A percentile compares a stretch with the other conserved stretches of the same genome.
These are phyloP conservation scores for Arctium minus DNA, from an alignment of 129 eudicot genomes.

Conservation along the genomic window DNA sequence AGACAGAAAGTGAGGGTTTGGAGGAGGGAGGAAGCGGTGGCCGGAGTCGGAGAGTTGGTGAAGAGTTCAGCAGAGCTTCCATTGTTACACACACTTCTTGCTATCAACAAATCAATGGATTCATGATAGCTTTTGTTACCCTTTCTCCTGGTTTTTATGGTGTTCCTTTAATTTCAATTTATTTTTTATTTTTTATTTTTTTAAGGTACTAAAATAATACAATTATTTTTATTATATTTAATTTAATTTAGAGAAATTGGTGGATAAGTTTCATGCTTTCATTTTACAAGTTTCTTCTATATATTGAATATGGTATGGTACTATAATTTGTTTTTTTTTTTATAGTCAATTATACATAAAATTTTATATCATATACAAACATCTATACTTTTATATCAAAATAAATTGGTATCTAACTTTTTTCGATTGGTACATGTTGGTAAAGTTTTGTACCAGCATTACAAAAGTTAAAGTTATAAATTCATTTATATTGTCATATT, in stretches of 20 bases:
- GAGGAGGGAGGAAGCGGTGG: conserved; percentile 32
- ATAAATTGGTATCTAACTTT: no score
- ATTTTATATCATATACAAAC: no score
- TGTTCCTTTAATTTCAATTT: conserved; percentile 8
- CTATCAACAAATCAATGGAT: neutral
- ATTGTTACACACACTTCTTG: conserved; percentile 14
- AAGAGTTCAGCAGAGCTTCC: conserved; percentile 74
- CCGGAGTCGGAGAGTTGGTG: conserved; percentile 48
- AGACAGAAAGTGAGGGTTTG: conserved; percentile 24
- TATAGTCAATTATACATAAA: no score
- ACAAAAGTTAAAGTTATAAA: no score
- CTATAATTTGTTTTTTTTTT: no score
- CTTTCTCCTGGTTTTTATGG: conserved; percentile 11
- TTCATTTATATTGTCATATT: no score
- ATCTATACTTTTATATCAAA: no score
- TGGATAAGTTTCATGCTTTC: neutral
- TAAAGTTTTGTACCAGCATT: no score
- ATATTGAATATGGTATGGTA: no score
- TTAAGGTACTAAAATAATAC: neutral
- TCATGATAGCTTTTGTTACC: conserved; percentile 31
- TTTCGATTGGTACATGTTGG: no score
- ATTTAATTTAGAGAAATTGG: no score
- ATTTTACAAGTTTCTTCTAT: no score
- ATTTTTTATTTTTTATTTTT: neutral
- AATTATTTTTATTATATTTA: neutral